Percentiles rank a stretch among this genome's conserved stretches.
These are phyloP conservation scores for Hypoxylon sp. DNA, from an alignment of 2,329 filamentous ascomycete species.

Conservation along the genomic window DNA sequence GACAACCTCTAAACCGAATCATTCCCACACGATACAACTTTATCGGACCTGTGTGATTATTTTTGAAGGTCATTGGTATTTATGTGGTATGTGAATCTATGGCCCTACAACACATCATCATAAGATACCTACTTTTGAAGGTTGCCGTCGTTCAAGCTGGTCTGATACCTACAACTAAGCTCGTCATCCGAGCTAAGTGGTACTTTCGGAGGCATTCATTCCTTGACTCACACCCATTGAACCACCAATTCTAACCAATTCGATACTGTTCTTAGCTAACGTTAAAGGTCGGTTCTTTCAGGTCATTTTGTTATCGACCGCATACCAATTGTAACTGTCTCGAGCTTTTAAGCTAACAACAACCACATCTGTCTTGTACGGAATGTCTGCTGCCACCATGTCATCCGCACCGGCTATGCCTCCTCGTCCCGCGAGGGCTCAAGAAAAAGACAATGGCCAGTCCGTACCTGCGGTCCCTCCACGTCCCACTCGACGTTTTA, in stretches of 20 bases:
- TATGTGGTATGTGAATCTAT: slow-evolving; percentile 42
- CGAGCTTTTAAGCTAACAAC: slow-evolving; percentile 39
- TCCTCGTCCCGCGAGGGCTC: slow-evolving; percentile 62
- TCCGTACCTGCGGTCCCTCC: slow-evolving; percentile 77
- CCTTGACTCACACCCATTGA: not conserved
- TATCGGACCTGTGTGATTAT: slow-evolving; percentile 8
- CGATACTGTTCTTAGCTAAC: no score
- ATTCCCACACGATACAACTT: slow-evolving; percentile 8
- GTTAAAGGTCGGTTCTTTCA: no score
- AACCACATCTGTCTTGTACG: slow-evolving; percentile 29
- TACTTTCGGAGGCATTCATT: not conserved
- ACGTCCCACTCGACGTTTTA: slow-evolving; percentile 75
- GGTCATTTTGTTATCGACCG: slow-evolving; percentile 33
- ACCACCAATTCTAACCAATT: no score
- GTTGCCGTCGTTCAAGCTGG: no score
- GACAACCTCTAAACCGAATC: slow-evolving; percentile 14
- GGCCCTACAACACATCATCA: no score
- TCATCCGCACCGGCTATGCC: slow-evolving; percentile 62
- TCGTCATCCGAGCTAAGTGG: slow-evolving; percentile 1
- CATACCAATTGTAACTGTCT: slow-evolving; percentile 35
- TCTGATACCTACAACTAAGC: no score
- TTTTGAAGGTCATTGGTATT: slow-evolving; percentile 33
- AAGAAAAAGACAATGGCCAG: slow-evolving; percentile 54
- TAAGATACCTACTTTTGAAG: no score
- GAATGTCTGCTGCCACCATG: slow-evolving; percentile 61